phyloP scores from a whole-genome alignment of 805 yeast species.

The Yarrowia sp. region DNA sequence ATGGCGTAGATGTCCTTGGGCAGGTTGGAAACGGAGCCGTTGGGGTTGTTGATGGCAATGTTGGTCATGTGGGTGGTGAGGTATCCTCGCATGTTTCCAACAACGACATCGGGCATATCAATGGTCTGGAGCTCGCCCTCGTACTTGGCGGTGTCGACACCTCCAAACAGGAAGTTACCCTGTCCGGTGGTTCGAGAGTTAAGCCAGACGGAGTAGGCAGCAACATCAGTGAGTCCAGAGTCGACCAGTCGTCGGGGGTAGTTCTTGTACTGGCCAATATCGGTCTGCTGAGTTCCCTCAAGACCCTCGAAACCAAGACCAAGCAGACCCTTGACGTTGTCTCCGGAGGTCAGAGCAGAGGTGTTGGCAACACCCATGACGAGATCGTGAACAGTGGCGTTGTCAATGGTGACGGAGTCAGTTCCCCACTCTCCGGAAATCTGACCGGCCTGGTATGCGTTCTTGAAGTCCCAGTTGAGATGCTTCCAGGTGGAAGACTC shows the following conservation, averaged over 20 bases:
- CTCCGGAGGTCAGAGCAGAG: constrained; percentile 46
- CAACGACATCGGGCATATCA: constrained; percentile 24
- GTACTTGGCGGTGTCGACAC: constrained; percentile 44
- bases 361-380: constrained; percentile 71
- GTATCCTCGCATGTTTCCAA: constrained; percentile 29
- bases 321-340: constrained; percentile 33
- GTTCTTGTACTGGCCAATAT: constrained; percentile 32
- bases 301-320: constrained; percentile 42
- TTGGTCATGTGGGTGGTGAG: constrained; percentile 25
- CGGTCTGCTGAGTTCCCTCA: constrained; percentile 36
- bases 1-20: constrained; percentile 39
- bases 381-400: constrained; percentile 48
- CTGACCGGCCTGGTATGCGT: constrained; percentile 41
- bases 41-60: constrained; percentile 30
- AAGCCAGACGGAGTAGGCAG: constrained; percentile 47
- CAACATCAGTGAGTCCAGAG: constrained; percentile 42
- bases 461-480: constrained; percentile 31
- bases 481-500: constrained; percentile 32
- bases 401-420: constrained; percentile 56
- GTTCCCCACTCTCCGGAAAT: constrained; percentile 56
- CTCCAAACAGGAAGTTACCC: constrained; percentile 46
- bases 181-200: constrained; percentile 35
- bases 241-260: constrained; percentile 36
- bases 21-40: constrained; percentile 22
- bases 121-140: constrained; percentile 40